phyloP scores from a whole-genome alignment of 2,329 filamentous ascomycete species.

The Sporothrix luriei region DNA sequence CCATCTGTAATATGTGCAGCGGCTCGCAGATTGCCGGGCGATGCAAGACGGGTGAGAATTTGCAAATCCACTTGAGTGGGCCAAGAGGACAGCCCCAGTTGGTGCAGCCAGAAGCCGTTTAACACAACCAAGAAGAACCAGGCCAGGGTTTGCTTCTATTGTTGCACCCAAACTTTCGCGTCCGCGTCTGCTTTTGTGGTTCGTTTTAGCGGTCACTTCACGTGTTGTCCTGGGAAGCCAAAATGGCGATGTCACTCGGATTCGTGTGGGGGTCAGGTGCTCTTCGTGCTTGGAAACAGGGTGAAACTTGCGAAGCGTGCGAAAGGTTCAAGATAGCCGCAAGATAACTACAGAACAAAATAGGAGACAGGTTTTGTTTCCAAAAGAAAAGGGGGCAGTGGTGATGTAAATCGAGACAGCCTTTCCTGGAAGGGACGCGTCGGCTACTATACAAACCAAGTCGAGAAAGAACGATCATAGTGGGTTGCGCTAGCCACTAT shows the following conservation, averaged over 20 bases:
- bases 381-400: not conserved
- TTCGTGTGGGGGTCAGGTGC: not conserved
- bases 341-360: not conserved
- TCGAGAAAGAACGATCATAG: not conserved
- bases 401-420: not conserved
- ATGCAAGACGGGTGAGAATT: conserved; percentile 16
- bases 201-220: not conserved
- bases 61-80: conserved; percentile 12
- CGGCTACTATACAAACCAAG: not conserved
- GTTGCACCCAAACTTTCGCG: not conserved
- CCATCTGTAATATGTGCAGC: conserved; percentile 9
- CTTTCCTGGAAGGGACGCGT: not conserved
- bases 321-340: not conserved
- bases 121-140: not conserved
- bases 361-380: not conserved
- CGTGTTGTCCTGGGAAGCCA: not conserved
- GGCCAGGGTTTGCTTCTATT: conserved; percentile 5
- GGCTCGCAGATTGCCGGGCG: conserved; percentile 21
- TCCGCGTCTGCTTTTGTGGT: not conserved
- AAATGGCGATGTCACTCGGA: not conserved
- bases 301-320: not conserved
- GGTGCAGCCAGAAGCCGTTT: not conserved
- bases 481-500: not conserved
- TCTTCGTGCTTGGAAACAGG: not conserved
- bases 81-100: not conserved